phyloP scores from a whole-genome alignment of 139 green algal genomes.

The Nannochloris sp. region DNA sequence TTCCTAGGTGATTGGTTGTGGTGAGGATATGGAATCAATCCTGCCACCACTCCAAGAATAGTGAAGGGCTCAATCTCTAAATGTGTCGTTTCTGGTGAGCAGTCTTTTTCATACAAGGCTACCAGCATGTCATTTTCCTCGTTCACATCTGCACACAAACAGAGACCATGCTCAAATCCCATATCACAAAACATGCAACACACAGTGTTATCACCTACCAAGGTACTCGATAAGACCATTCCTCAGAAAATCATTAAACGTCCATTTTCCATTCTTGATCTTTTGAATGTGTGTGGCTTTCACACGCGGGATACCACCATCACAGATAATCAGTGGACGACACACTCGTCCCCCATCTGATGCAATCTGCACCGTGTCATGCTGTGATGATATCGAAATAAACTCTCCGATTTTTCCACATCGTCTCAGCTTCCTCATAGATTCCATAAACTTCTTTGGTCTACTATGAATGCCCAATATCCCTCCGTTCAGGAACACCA shows the following conservation, averaged over 20 bases:
- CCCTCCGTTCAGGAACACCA: slow-evolving; percentile 92
- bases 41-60: slow-evolving; percentile 94
- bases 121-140: slow-evolving; percentile 93
- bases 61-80: slow-evolving; percentile 99
- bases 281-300: slow-evolving; percentile 57
- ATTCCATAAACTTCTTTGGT: slow-evolving; percentile 42
- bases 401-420: slow-evolving; percentile 74
- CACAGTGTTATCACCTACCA: slow-evolving; percentile 49
- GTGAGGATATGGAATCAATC: slow-evolving; percentile 96
- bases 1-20: slow-evolving; percentile 99
- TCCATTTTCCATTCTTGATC: slow-evolving; percentile 48
- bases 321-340: slow-evolving; percentile 94
- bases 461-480: slow-evolving; percentile 74
- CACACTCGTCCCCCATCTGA: slow-evolving; percentile 90
- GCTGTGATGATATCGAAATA: slow-evolving; percentile 69
- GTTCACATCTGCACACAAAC: slow-evolving; percentile 69
- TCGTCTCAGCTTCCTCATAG: slow-evolving; percentile 58
- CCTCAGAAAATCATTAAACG: slow-evolving; percentile 71
- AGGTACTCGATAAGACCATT: slow-evolving; percentile 94
- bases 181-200: slow-evolving; percentile 8
- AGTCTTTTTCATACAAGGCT: slow-evolving; percentile 78
- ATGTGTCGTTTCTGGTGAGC: slow-evolving; percentile 67
- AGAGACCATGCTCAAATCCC: neutral
- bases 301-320: slow-evolving; percentile 75
- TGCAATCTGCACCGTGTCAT: slow-evolving; percentile 55